Conservation (phyloP, 306 rosid species). For the Cotoneaster glaucophyllus region DNA sequence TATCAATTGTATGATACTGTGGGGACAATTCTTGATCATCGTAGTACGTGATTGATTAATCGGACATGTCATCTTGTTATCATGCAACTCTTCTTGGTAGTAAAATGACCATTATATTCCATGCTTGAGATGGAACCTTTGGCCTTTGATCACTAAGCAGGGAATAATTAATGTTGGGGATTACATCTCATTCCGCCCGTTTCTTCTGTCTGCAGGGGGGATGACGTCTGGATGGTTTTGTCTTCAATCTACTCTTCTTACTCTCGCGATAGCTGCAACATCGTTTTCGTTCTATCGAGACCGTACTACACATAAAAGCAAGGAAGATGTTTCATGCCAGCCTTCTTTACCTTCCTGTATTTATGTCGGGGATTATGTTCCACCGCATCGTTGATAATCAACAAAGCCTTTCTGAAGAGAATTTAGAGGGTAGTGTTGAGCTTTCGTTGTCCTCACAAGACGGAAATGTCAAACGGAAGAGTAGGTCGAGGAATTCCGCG, state of each 20-base stretch:
- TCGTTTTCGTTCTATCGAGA: constrained; percentile 77
- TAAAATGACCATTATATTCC: not conserved
- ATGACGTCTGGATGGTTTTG: constrained; percentile 79
- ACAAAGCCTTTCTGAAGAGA: constrained; percentile 29
- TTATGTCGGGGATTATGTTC: constrained; percentile 56
- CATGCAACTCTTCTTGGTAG: too few relatives aligned
- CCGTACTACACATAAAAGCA: constrained; percentile 66
- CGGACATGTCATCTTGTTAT: not conserved
- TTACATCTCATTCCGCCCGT: not conserved
- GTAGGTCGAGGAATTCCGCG: constrained; percentile 13
- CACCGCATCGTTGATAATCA: constrained; percentile 57
- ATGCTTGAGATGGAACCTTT: not conserved
- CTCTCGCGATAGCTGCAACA: constrained; percentile 67
- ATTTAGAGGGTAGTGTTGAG: constrained; percentile 16
- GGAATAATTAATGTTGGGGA: not conserved
- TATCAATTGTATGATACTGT: not conserved
- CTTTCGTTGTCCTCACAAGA: constrained; percentile 22
- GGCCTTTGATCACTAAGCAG: not conserved
- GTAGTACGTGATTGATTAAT: not conserved
- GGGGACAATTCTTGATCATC: not conserved
- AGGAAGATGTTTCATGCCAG: constrained; percentile 91
- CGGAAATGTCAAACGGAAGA: constrained; percentile 15
- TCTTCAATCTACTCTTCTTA: constrained; percentile 71
- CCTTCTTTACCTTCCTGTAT: constrained; percentile 87
- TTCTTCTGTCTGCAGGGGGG: constrained; percentile 64